These are phyloP conservation scores for Sclerotinia subarctica DNA, from an alignment of 2,329 filamentous ascomycete genomes.

Conservation along the genomic window DNA sequence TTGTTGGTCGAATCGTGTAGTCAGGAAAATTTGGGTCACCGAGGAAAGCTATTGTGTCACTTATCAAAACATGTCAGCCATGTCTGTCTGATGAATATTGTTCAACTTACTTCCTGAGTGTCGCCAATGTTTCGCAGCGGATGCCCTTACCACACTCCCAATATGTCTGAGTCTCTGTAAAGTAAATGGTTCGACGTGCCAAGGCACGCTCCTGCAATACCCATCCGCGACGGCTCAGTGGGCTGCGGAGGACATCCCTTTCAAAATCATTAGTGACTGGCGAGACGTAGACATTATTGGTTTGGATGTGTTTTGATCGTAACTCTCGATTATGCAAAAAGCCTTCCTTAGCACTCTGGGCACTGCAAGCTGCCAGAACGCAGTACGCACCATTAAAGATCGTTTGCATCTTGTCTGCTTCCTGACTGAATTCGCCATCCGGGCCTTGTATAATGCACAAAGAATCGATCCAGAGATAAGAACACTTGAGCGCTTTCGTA, in stretches of 20 bases:
- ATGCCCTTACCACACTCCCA: conserved; percentile 42
- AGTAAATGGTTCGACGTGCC: conserved; percentile 41
- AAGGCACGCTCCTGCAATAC: conserved; percentile 43
- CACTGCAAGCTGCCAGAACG: conserved; percentile 13
- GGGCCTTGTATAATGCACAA: conserved; percentile 38
- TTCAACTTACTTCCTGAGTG: conserved; percentile 36
- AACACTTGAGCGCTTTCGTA: conserved; percentile 30
- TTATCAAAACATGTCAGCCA: neutral
- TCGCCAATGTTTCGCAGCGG: conserved; percentile 39
- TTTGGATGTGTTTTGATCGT: neutral
- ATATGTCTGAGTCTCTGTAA: conserved; percentile 39
- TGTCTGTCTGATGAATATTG: neutral
- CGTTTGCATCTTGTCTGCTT: conserved; percentile 32
- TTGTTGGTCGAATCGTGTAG: neutral
- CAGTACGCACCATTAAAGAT: conserved; percentile 28
- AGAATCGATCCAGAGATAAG: conserved; percentile 40
- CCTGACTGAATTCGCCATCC: conserved; percentile 31
- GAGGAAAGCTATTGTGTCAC: conserved; percentile 32
- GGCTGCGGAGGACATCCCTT: conserved; percentile 36
- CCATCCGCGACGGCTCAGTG: conserved; percentile 41
- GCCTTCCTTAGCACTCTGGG: neutral
- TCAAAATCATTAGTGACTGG: conserved; percentile 36
- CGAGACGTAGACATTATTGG: neutral
- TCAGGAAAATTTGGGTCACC: conserved; percentile 35
- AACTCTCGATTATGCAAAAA: neutral